Evolutionary conservation across 1,284 basidiomycete genomes (phyloP).

Genomic region (Cutaneotrichosporon spelunceum): DNA sequence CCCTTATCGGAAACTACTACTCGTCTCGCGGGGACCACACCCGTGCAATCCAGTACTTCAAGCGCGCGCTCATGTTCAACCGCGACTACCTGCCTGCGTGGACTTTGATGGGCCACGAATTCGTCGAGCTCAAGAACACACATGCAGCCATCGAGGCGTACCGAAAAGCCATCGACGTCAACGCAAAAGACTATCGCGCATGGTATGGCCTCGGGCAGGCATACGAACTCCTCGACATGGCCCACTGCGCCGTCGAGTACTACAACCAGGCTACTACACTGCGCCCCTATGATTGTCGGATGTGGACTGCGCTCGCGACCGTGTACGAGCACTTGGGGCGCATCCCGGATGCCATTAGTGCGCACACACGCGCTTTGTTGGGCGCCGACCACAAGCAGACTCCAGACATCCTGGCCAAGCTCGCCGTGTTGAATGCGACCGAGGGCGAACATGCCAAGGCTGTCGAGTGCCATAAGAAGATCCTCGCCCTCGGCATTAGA

Average conservation of each 20-base stretch:
- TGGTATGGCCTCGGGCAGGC: conserved; percentile 99
- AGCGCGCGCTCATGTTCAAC: conserved; percentile 88
- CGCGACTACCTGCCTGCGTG: conserved; percentile 92
- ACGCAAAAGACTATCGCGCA: conserved; percentile 92
- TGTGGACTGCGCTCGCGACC: conserved; percentile 92
- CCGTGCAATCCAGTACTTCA: conserved; percentile 93
- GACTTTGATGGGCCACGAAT: conserved; percentile 99
- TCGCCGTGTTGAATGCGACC: conserved; percentile 65
- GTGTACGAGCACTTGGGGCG: conserved; percentile 87
- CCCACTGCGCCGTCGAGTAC: conserved; percentile 92
- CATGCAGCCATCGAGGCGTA: conserved; percentile 99
- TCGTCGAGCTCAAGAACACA: conserved; percentile 97
- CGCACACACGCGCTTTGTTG: conserved; percentile 80
- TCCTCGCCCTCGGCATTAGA: conserved; percentile 70
- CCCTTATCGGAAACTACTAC: conserved; percentile 94
- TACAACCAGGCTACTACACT: conserved; percentile 93
- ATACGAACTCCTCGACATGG: conserved; percentile 94
- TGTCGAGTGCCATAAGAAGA: conserved; percentile 43
- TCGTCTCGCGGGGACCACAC: conserved; percentile 89
- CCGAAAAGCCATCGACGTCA: conserved; percentile 89
- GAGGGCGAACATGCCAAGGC: conserved; percentile 26
- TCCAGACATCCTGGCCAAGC: conserved; percentile 63
- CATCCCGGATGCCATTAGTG: conserved; percentile 78
- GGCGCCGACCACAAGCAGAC: conserved; percentile 78
- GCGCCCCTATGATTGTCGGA: conserved; percentile 87